phyloP scores from a whole-genome alignment of 1,284 basidiomycete species.

The Ceratobasidium sp. region DNA sequence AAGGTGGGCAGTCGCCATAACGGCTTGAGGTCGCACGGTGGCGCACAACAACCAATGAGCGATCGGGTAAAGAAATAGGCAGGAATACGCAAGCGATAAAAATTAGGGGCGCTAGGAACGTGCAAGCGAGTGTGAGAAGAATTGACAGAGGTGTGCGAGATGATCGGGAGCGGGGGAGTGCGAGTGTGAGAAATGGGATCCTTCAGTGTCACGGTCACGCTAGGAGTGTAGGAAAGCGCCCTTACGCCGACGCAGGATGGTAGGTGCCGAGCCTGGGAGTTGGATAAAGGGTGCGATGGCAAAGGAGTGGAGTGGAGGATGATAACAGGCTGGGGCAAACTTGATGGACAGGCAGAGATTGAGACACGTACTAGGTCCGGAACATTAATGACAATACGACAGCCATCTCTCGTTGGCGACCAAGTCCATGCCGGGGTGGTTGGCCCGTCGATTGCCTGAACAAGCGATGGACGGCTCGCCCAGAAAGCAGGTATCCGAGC shows the following conservation, averaged over 20 bases:
- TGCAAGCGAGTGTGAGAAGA: slow-evolving; percentile 40
- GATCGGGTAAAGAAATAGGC: background rate
- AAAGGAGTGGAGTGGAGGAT: background rate
- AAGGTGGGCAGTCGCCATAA: background rate
- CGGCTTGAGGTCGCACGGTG: slow-evolving; percentile 5
- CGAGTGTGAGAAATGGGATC: slow-evolving; percentile 36
- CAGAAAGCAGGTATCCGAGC: slow-evolving; percentile 47
- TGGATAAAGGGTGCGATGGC: background rate
- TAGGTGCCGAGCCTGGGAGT: slow-evolving; percentile 4
- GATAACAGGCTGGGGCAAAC: background rate
- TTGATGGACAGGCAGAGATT: background rate
- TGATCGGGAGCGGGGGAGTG: slow-evolving; percentile 12
- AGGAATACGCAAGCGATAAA: background rate
- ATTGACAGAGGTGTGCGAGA: slow-evolving; percentile 6
- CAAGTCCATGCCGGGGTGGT: slow-evolving; percentile 30
- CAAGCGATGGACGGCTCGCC: slow-evolving; percentile 25
- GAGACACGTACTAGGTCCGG: slow-evolving; percentile 29
- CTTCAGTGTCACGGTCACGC: slow-evolving; percentile 15
- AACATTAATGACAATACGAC: slow-evolving; percentile 35
- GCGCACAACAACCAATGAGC: slow-evolving; percentile 7
- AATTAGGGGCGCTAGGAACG: slow-evolving; percentile 20
- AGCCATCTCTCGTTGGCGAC: slow-evolving; percentile 39
- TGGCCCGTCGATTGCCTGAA: slow-evolving; percentile 42
- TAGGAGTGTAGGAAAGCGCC: background rate
- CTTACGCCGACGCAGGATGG: background rate